Base-by-base conservation (phyloP, 2,329 filamentous ascomycete genomes). In the Lachnellula hyalina region DNA sequence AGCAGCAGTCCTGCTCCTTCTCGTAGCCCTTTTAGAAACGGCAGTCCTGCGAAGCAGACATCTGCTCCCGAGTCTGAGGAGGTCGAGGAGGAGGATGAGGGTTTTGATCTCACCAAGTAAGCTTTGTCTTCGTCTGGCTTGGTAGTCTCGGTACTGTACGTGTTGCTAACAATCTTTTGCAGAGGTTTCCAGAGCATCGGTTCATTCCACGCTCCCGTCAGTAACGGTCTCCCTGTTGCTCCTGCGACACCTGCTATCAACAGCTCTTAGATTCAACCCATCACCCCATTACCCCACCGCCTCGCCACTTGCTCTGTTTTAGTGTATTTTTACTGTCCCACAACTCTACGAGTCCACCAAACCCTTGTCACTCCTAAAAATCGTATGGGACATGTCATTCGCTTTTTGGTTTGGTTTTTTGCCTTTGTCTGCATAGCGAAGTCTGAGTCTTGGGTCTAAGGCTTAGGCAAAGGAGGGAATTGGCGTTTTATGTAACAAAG, bases 141-240 rank as follows among this genome's bases (percentile, higher is more conserved):
- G 9, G 28, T 32, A 32, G 9, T 32, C 12, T 32, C 8, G 2
- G 9, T 32, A 32, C 28, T 11, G 28, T 32, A 32, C 28, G 28
- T 32, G 28, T 57, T 52, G 47, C 67, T 73, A 66, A 75, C 64
- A 45, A 41, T 57, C n/a, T 23, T 45, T 17, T 54, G 40, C 54
- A 69, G 67, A 72, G 83, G 83, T 0, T 86, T 86, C 62, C 83
- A 85, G 67, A 85, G 79, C 59, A 86, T 86, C 50, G 80, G 81
- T 32, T 77, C 81, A 1, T 86, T 82, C 58, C 83, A 86, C 60
- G 40, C 77, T 17, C 58, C 64, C 19, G 55, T 57, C 48, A 45
- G 57, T 14, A 59, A 59, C 48, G 56, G 57, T 44, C 34, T 61
- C 47, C 40, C 58, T 34, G 60, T 60, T 32, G 51, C 52, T 17